phyloP scores from a whole-genome alignment of 495 filamentous ascomycete species.

The Monascus purpureus region DNA sequence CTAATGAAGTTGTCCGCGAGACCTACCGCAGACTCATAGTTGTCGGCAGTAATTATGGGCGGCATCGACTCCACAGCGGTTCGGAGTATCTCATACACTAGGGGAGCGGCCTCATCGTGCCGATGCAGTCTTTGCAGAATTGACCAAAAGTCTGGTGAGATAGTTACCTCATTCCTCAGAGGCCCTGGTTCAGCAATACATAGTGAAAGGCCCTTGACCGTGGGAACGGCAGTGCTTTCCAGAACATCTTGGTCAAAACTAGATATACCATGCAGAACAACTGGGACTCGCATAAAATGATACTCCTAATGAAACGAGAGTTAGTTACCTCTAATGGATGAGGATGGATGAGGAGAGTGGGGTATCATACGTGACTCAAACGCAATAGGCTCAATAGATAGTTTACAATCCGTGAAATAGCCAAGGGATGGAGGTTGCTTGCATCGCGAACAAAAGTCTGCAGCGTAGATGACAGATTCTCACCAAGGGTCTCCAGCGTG shows the following conservation, averaged over 20 bases:
- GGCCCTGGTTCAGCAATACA: conserved; percentile 65
- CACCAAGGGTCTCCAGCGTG: conserved; percentile 58
- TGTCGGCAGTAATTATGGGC: conserved; percentile 79
- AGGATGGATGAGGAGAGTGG: too few relatives aligned
- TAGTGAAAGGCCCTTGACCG: conserved; percentile 62
- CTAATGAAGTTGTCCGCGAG: conserved; percentile 84
- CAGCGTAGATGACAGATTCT: conserved; percentile 62
- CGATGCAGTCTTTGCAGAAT: conserved; percentile 64
- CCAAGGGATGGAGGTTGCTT: conserved; percentile 58
- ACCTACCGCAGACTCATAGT: conserved; percentile 74
- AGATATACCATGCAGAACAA: conserved; percentile 82
- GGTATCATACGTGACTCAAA: conserved; percentile 75
- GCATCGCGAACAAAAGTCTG: conserved; percentile 73
- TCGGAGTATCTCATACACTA: conserved; percentile 74
- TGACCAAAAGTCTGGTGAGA: conserved; percentile 95
- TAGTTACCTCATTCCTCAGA: conserved; percentile 81
- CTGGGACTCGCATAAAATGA: conserved; percentile 81
- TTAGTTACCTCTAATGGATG: too few relatives aligned
- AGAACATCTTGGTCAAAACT: conserved; percentile 66
- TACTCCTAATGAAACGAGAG: conserved; percentile 57
- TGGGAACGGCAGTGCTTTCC: conserved; percentile 56
- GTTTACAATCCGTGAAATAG: conserved; percentile 69
- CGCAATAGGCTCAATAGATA: conserved; percentile 77
- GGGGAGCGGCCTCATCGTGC: conserved; percentile 50
- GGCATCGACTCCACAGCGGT: conserved; percentile 49